Percentiles rank a stretch among this genome's conserved stretches.
These are phyloP conservation scores for Cyberlindnera xylosilytica DNA, from an alignment of 805 yeast species.

Conservation along the genomic window DNA sequence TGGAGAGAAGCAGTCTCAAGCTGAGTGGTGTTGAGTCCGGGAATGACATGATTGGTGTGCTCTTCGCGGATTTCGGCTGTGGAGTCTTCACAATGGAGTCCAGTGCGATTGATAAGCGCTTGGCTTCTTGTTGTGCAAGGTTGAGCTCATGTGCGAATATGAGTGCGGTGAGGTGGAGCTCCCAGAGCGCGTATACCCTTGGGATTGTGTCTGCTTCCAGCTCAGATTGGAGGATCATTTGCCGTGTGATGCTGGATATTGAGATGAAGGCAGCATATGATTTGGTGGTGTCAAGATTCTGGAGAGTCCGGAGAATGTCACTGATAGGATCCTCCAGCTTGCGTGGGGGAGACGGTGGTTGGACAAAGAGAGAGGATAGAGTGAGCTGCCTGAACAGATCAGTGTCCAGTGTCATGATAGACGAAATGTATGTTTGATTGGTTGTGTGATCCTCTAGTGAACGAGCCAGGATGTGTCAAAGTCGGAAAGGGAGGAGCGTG, in stretches of 20 bases:
- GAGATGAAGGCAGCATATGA: constrained; percentile 12
- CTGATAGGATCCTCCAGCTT: constrained; percentile 1
- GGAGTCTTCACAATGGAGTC: constrained; percentile 14
- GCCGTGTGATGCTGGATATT: constrained; percentile 13
- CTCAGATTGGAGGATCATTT: constrained; percentile 2
- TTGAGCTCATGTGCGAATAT: constrained; percentile 23
- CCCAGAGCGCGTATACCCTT: constrained; percentile 23
- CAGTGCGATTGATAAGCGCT: constrained; percentile 20
- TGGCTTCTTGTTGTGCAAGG: constrained; percentile 27
- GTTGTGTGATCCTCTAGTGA: too few species aligned
- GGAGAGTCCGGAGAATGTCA: constrained; percentile 3
- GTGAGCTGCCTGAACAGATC: constrained; percentile 6
- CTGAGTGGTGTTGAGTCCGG: constrained; percentile 22
- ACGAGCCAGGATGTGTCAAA: constrained; percentile 1
- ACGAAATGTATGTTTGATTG: too few species aligned
- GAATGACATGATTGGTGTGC: constrained; percentile 4
- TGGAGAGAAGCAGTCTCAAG: constrained; percentile 20
- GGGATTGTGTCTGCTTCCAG: background rate
- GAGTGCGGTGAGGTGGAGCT: constrained; percentile 20
- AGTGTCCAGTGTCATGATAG: background rate
- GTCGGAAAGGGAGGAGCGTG: too few species aligned
- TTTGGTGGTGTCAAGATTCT: background rate
- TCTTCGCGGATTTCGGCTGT: background rate
- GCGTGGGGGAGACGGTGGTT: constrained; percentile 9
- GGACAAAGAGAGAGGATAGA: constrained; percentile 12